Evolutionary conservation across 2,329 filamentous ascomycete genomes (phyloP).

Genomic region (Cladobotryum mycophilum): DNA sequence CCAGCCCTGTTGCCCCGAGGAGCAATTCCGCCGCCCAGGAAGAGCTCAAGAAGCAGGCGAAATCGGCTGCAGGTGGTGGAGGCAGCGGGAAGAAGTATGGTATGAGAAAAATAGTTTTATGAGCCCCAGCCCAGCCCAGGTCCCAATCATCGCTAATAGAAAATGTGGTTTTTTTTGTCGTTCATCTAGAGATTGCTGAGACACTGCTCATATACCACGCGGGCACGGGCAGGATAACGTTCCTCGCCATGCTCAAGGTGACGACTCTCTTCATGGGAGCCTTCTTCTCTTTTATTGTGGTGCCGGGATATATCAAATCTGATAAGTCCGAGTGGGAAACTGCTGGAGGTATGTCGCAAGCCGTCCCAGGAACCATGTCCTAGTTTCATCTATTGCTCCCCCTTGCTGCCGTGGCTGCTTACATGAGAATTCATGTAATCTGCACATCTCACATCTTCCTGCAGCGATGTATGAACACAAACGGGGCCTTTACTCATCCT

Average conservation of each 20-base stretch:
- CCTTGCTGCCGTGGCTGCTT: neutral
- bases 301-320: slow-evolving; percentile 49
- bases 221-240: slow-evolving; percentile 59
- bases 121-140: too few species aligned
- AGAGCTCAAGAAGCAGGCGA: slow-evolving; percentile 23
- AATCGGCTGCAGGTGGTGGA: slow-evolving; percentile 15
- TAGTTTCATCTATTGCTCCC: neutral
- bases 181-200: slow-evolving; percentile 48
- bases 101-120: slow-evolving; percentile 7
- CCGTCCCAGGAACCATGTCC: neutral
- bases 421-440: too few species aligned
- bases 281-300: slow-evolving; percentile 58
- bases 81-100: slow-evolving; percentile 15
- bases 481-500: neutral
- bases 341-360: slow-evolving; percentile 30
- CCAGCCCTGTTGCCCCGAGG: slow-evolving; percentile 10
- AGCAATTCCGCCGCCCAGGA: slow-evolving; percentile 11
- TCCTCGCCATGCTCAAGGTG: slow-evolving; percentile 65
- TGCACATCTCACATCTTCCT: neutral
- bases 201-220: slow-evolving; percentile 68
- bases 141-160: neutral
- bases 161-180: too few species aligned
- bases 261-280: slow-evolving; percentile 63
- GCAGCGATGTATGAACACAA: neutral
- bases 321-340: slow-evolving; percentile 31